These are phyloP conservation scores for Naganishia antarctica DNA, from an alignment of 768 basidiomycete species.

Conservation along the genomic window DNA sequence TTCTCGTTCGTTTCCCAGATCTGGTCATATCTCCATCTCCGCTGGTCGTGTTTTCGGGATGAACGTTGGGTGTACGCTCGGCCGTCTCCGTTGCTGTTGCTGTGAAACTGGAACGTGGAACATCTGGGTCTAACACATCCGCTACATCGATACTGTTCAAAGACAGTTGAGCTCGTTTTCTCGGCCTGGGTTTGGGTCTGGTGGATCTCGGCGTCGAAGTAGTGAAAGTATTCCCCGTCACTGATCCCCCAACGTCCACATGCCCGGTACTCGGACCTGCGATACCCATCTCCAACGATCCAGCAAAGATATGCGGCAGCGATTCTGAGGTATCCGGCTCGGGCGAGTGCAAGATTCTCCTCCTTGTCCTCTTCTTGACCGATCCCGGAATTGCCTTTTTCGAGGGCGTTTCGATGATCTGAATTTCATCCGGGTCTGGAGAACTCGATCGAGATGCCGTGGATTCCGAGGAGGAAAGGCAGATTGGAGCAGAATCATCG, in stretches of 20 bases:
- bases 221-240: background rate
- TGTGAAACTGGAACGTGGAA: background rate
- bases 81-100: too few relatives aligned
- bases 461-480: background rate
- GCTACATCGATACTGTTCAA: background rate
- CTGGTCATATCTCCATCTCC: too few relatives aligned
- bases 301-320: background rate
- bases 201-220: background rate
- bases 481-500: background rate
- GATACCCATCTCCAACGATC: too few relatives aligned
- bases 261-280: too few relatives aligned
- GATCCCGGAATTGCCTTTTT: background rate
- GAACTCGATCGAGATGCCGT: background rate
- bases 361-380: background rate
- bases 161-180: background rate
- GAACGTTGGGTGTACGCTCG: too few relatives aligned
- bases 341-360: background rate
- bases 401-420: background rate
- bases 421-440: background rate
- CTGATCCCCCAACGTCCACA: too few relatives aligned
- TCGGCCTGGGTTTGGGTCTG: constrained; percentile 6
- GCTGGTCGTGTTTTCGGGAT: too few relatives aligned
- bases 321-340: background rate
- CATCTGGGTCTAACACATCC: background rate
- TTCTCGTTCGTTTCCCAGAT: background rate